Percentiles rank a stretch among this genome's conserved stretches.
Evolutionary conservation across 129 eudicot genomes (phyloP).

Genomic region (Calendula officinalis): DNA sequence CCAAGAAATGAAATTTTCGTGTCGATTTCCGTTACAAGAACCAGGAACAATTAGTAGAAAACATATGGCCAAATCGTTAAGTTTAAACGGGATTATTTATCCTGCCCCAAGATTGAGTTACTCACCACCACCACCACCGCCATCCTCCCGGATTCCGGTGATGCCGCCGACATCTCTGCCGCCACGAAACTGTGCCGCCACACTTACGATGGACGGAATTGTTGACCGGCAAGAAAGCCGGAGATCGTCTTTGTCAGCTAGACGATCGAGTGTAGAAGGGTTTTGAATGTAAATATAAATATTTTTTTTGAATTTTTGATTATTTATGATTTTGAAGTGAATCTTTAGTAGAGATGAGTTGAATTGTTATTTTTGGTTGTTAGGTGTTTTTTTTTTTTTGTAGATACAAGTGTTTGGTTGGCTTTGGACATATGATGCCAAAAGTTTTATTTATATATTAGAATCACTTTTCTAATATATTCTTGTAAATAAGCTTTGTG

Average conservation of each 20-base stretch:
- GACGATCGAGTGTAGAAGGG: constrained; percentile 78
- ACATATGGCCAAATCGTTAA: constrained; percentile 70
- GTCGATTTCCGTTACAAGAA: constrained; percentile 76
- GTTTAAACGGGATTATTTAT: constrained; percentile 63
- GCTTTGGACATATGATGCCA: constrained; percentile 37
- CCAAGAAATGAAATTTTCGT: constrained; percentile 71
- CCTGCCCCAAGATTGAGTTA: constrained; percentile 49
- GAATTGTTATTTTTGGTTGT: constrained; percentile 26
- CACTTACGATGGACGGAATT: constrained; percentile 47
- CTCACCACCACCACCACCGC: constrained; percentile 65
- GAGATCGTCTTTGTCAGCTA: constrained; percentile 53
- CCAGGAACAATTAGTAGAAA: constrained; percentile 59
- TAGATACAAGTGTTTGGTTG: constrained; percentile 43
- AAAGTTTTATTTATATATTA: constrained; percentile 25
- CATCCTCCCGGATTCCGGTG: constrained; percentile 41
- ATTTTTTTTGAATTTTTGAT: constrained; percentile 25
- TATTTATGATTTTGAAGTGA: constrained; percentile 9
- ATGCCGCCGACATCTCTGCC: constrained; percentile 49
- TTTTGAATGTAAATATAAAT: constrained; percentile 62
- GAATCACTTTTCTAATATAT: constrained; percentile 20
- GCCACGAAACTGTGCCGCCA: constrained; percentile 58
- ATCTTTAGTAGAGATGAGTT: too few species aligned
- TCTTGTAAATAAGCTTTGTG: neutral
- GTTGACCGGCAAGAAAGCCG: constrained; percentile 59
- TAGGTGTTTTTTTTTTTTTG: constrained; percentile 25